Evolutionary conservation across 805 yeast species (phyloP), one percentile per base, ranked within the genome.

Genomic region (Saccharomyces jurei): DNA sequence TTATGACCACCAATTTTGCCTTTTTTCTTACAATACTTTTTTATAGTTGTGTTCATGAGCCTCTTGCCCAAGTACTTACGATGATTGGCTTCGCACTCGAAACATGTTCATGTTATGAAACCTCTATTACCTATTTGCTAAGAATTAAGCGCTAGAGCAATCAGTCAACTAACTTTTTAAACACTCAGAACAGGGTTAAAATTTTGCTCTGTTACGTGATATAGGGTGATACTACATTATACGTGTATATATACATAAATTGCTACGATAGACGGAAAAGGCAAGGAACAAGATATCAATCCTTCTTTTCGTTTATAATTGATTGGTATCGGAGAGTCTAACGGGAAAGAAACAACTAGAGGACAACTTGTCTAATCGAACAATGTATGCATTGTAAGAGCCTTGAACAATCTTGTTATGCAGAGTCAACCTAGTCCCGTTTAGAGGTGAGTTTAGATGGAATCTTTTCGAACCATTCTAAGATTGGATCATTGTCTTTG

Each of bases 401-500:
- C 6, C 17, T 36, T 11, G 21, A 36, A 22, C 25, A 36, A 36
- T 17, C 44, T 2, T 9, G 44, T n/a, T 13, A 31, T 17, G 17
- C 17, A 31, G 8, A 11, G 3, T 6, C 17, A 36, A 46, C 31
- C 28, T 46, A 46, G 6, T 51, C 53, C 29, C 28, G n/a, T 41
- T 51, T 51, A n/a, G 26, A 41, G 22, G 44, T 46, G 25, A 51
- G 22, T 25, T 31, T 51, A 6, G 44, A 36, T 36, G 44, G 22
- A 9, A 36, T 6, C n/a, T 26, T 49, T 47, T 36, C 32, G 46
- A 60, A 51, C 62, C 61, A 64, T 4, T 60, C 60, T 14, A 57
- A 47, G 48, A 64, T 60, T 44, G 63, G 63, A 52, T 64, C 68
- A 36, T 50, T 52, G 21, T 61, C 59, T 9, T 53, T 52, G 22